Evolutionary conservation across 2,329 filamentous ascomycete species (phyloP), one percentile per base, ranked within the genome.

Genomic region (Monilinia fructicola): DNA sequence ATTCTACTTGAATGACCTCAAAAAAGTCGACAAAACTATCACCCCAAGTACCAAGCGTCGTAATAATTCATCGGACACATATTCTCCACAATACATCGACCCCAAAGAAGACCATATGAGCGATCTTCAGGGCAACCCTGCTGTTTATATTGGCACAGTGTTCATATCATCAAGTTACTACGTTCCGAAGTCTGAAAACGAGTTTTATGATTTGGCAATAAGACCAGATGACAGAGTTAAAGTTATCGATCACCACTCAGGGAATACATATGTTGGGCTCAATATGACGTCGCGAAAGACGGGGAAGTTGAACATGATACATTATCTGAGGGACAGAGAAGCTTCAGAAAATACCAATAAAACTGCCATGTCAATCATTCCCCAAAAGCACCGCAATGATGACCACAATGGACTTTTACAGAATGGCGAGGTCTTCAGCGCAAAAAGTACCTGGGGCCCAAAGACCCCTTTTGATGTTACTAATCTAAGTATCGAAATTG

Each of bases 81-180:
- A 10, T n/a, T 9, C 44, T 21, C 21, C 7, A 48, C 21, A 23
- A 10, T 18, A 48, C 10, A 18, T n/a, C 7, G 18, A 21, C 44
- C 16, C 42, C 6, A 48, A n/a, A n/a, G 44, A 48, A 6, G 21
- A n/a, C 21, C 0, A 10, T 18, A 48, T 9, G 44, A 18, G 18
- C 4, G 21, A 14, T 50, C n/a, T 14, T 11, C 26, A 35, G 14
- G 46, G 26, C 12, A 48, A 1, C 3, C 38, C 38, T 40, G 11
- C 21, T 48, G 21, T 18, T 2, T 5, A 46, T 14, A 4, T 23
- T 21, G 56, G 56, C 4, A 60, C 35, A 38, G 50, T 7, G 1
- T 60, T 60, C 21, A 50, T 35, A 60, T 60, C 56, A 7, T 60
- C 56, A 38, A 23, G 44, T 1, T 21, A 23, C 21, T 48, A n/a